These are phyloP conservation scores for Striga asiatica DNA, from an alignment of 257 asterid genomes.

Conservation along the genomic window DNA sequence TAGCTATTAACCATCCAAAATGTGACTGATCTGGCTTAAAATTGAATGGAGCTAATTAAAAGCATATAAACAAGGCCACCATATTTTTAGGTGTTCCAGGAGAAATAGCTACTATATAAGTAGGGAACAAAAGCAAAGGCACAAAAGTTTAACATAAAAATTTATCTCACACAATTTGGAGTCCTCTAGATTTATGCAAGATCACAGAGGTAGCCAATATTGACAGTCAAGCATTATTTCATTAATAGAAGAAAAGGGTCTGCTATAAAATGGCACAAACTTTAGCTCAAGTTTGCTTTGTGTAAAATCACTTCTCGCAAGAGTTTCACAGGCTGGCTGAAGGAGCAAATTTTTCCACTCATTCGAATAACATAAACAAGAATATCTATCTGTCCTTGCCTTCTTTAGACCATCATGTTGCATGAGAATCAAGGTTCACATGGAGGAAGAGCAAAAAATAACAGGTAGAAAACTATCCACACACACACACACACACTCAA, in stretches of 20 bases:
- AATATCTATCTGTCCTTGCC: background rate
- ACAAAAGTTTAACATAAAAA: background rate
- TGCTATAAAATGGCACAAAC: background rate
- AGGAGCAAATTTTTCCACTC: background rate
- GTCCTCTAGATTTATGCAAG: background rate
- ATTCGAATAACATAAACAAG: background rate
- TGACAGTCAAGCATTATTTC: background rate
- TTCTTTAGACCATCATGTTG: background rate
- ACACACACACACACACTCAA: background rate
- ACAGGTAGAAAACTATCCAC: no score
- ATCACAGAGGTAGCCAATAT: background rate
- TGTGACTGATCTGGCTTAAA: constrained; percentile 6
- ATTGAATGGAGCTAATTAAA: constrained; percentile 10
- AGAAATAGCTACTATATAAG: background rate
- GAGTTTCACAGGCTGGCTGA: background rate
- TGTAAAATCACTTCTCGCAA: background rate
- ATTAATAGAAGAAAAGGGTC: background rate
- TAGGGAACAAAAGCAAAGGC: background rate
- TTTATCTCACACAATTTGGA: background rate
- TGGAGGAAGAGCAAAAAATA: background rate
- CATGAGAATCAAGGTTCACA: background rate
- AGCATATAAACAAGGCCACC: background rate
- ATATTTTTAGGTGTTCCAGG: constrained; percentile 2
- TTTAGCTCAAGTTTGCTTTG: background rate
- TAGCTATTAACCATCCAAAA: constrained; percentile 9